phyloP scores from a whole-genome alignment of 805 yeast species.

The Ogataea henricii region DNA sequence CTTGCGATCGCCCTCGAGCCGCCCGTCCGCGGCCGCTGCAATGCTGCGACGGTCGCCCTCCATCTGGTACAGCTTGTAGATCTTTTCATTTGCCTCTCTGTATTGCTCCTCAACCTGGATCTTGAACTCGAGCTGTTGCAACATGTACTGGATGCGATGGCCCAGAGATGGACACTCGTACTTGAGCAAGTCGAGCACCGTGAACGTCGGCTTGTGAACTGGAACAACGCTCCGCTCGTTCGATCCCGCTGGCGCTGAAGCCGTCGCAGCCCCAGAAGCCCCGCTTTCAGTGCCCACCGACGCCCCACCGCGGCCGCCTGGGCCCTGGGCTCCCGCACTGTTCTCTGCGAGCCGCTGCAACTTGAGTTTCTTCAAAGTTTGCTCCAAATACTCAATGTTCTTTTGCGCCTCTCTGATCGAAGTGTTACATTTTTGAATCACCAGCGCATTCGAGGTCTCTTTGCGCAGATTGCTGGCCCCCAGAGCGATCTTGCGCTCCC shows the following conservation, averaged over 20 bases:
- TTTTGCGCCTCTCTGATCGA: slow-evolving; percentile 89
- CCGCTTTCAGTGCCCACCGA: slow-evolving; percentile 1
- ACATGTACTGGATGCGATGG: slow-evolving; percentile 92
- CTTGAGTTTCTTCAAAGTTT: slow-evolving; percentile 65
- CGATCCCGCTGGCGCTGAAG: slow-evolving; percentile 5
- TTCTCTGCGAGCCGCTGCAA: slow-evolving; percentile 31
- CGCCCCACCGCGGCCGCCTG: slow-evolving; percentile 4
- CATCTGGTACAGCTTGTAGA: slow-evolving; percentile 78
- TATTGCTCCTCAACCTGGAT: slow-evolving; percentile 93
- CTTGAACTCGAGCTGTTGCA: slow-evolving; percentile 91
- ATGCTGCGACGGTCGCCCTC: slow-evolving; percentile 89
- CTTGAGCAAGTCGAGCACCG: slow-evolving; percentile 79
- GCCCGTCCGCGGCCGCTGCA: slow-evolving; percentile 87
- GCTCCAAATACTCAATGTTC: slow-evolving; percentile 85
- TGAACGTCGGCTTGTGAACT: slow-evolving; percentile 47
- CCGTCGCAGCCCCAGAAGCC: background rate
- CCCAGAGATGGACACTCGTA: slow-evolving; percentile 95
- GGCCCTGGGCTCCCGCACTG: slow-evolving; percentile 7
- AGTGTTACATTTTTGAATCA: slow-evolving; percentile 87
- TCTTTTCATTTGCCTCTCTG: slow-evolving; percentile 87
- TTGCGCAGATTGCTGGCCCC: slow-evolving; percentile 84
- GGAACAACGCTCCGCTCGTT: slow-evolving; percentile 19
- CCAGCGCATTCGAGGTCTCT: slow-evolving; percentile 75
- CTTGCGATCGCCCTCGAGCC: slow-evolving; percentile 79
- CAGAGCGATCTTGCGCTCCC: slow-evolving; percentile 82